phyloP scores from a whole-genome alignment of 805 yeast genomes.

The Candida vaughaniae region DNA sequence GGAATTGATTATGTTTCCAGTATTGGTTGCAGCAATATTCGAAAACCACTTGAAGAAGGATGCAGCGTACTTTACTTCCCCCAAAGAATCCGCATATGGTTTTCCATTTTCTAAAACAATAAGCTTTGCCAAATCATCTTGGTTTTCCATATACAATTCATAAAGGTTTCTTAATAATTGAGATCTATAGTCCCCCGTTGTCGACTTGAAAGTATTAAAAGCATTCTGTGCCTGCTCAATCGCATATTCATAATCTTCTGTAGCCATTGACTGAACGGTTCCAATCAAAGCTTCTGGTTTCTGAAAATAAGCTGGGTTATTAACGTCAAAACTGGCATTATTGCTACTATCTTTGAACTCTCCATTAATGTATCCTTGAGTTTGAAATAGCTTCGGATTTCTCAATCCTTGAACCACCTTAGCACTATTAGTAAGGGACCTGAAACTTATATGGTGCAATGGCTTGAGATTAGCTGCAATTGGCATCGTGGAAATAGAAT shows the following conservation, averaged over 20 bases:
- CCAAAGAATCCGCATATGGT: conserved; percentile 66
- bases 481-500: too few relatives aligned
- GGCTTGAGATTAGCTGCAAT: too few relatives aligned
- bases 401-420: conserved; percentile 7
- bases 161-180: conserved; percentile 52
- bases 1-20: conserved; percentile 68
- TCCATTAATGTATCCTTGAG: conserved; percentile 71
- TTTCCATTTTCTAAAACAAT: conserved; percentile 75
- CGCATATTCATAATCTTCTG: conserved; percentile 50
- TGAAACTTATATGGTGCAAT: too few relatives aligned
- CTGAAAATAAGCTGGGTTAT: conserved; percentile 66
- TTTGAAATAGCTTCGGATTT: conserved; percentile 19
- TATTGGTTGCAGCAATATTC: conserved; percentile 71
- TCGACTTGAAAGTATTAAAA: conserved; percentile 50
- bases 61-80: conserved; percentile 67
- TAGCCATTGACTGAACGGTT: conserved; percentile 54
- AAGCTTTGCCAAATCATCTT: conserved; percentile 63
- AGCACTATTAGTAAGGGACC: conserved; percentile 4
- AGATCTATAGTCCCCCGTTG: conserved; percentile 58
- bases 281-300: conserved; percentile 42
- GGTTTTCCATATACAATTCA: conserved; percentile 53
- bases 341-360: conserved; percentile 57
- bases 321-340: conserved; percentile 56
- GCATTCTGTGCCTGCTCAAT: conserved; percentile 54
- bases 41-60: conserved; percentile 89